These are phyloP conservation scores for Camelina neglecta DNA, from an alignment of 345 rosid genomes.

Conservation along the genomic window DNA sequence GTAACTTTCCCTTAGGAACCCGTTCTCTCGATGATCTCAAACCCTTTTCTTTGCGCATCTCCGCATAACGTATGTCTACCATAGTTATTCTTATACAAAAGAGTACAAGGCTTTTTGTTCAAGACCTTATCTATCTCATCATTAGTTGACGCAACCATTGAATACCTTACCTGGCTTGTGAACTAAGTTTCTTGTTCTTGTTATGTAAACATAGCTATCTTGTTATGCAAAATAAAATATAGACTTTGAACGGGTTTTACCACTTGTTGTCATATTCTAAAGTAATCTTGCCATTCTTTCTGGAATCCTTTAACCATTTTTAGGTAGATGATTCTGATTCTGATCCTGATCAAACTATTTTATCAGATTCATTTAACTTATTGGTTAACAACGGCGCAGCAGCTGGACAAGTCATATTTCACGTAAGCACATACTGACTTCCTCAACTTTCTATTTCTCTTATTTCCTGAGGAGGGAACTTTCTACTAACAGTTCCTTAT, in stretches of 20 bases:
- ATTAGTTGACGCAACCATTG: not conserved
- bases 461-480: not conserved
- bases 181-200: conserved; percentile 1
- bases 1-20: not conserved
- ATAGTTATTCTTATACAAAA: not conserved
- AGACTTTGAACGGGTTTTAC: not conserved
- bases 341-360: conserved; percentile 26
- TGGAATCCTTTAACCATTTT: not conserved
- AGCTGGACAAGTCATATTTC: conserved; percentile 97
- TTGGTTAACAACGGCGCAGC: conserved; percentile 92
- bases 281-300: not conserved
- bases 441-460: conserved; percentile 15
- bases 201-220: not conserved
- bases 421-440: conserved; percentile 54
- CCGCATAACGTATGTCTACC: not conserved
- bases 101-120: not conserved
- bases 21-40: not conserved
- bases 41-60: not conserved
- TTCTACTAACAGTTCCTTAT: conserved; percentile 6
- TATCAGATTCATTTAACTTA: conserved; percentile 90
- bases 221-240: not conserved
- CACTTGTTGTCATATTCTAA: not conserved
- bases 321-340: not conserved
- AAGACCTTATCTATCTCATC: not conserved
- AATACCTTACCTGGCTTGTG: conserved; percentile 2